phyloP scores from a whole-genome alignment of 768 basidiomycete species.

The Pleurotus tuoliensis region DNA sequence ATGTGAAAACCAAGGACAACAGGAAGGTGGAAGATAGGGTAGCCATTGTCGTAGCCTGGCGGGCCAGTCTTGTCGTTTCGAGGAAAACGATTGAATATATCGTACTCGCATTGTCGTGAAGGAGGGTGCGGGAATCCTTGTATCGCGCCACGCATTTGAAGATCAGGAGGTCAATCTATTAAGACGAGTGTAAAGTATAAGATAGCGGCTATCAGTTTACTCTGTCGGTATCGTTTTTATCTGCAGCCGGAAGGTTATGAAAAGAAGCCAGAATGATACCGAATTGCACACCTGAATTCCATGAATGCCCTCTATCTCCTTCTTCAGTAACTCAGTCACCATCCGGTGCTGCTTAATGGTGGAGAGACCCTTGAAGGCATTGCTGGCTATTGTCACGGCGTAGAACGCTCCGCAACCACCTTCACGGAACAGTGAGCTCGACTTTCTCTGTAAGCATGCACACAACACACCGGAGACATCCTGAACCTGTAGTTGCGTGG shows the following conservation, averaged over 20 bases:
- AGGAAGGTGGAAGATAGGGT: too few species aligned
- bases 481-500: constrained; percentile 79
- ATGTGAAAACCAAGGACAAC: too few species aligned
- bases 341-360: constrained; percentile 92
- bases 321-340: constrained; percentile 80
- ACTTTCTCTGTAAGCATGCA: background rate
- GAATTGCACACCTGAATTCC: constrained; percentile 75
- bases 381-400: constrained; percentile 82
- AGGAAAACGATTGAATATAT: too few species aligned
- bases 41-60: too few species aligned
- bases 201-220: background rate
- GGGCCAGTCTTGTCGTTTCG: too few species aligned
- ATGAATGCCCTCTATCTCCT: constrained; percentile 89
- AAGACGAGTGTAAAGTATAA: background rate
- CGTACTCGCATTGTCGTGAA: too few species aligned
- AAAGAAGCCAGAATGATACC: background rate
- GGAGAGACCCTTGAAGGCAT: constrained; percentile 80
- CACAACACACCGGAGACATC: constrained; percentile 85
- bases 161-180: too few species aligned
- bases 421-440: constrained; percentile 24
- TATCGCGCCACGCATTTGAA: too few species aligned
- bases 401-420: constrained; percentile 99
- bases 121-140: too few species aligned
- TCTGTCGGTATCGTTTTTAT: constrained; percentile 35
- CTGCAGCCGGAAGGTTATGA: constrained; percentile 19